Conservation (phyloP, 2,329 filamentous ascomycete genomes). For the Verticillium nonalfalfae region DNA sequence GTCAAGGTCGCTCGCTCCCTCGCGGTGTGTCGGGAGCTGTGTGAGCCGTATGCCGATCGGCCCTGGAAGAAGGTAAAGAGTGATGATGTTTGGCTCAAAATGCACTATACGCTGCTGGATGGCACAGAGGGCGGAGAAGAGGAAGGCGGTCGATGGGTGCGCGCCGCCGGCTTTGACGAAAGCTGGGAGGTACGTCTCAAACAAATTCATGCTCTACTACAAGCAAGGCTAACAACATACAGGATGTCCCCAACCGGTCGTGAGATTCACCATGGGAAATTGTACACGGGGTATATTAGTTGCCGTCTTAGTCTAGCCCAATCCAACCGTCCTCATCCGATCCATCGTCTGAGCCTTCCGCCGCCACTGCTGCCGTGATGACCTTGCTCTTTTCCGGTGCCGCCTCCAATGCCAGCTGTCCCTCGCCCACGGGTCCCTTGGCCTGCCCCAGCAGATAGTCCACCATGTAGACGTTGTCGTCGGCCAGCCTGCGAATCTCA, state of each 20-base stretch:
- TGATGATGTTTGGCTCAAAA: slow-evolving; percentile 52
- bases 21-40: slow-evolving; percentile 50
- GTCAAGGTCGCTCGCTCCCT: slow-evolving; percentile 70
- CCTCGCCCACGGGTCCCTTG: slow-evolving; percentile 7
- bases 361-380: slow-evolving; percentile 4
- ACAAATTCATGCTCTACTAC: neutral
- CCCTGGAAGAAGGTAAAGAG: slow-evolving; percentile 47
- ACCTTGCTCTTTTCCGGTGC: slow-evolving; percentile 4
- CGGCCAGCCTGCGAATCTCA: slow-evolving; percentile 75
- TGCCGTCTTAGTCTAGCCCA: slow-evolving; percentile 35
- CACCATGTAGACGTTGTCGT: slow-evolving; percentile 84
- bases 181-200: slow-evolving; percentile 47
- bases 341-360: slow-evolving; percentile 24
- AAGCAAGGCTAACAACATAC: neutral
- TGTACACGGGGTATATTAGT: slow-evolving; percentile 10
- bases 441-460: slow-evolving; percentile 65
- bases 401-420: slow-evolving; percentile 17
- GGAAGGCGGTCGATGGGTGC: slow-evolving; percentile 45
- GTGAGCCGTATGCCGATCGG: slow-evolving; percentile 34
- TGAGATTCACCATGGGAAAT: neutral
- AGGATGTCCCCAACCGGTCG: neutral
- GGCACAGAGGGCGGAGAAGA: slow-evolving; percentile 45
- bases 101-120: slow-evolving; percentile 58
- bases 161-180: slow-evolving; percentile 55
- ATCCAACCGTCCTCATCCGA: slow-evolving; percentile 39